These are phyloP conservation scores for Cymodocea nodosa DNA, from an alignment of 116 monocot species.

Conservation along the genomic window DNA sequence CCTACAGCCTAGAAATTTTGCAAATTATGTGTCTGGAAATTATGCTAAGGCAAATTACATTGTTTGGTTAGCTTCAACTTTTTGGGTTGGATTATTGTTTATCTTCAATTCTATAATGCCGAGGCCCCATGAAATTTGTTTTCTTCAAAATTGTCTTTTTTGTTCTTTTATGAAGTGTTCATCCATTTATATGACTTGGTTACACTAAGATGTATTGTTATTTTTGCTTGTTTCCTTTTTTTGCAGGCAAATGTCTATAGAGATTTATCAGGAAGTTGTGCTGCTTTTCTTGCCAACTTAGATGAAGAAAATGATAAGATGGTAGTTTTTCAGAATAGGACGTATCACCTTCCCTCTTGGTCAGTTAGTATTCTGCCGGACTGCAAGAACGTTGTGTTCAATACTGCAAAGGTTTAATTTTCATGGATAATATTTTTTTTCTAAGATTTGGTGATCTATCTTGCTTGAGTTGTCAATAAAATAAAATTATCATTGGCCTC, in stretches of 20 bases:
- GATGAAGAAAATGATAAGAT: constrained; percentile 50
- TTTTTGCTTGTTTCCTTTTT: not conserved
- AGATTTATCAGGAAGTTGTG: constrained; percentile 62
- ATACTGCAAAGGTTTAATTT: constrained; percentile 68
- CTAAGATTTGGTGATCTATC: not conserved
- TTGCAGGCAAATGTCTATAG: constrained; percentile 57
- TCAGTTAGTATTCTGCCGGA: constrained; percentile 89
- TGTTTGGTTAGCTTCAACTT: too few relatives aligned
- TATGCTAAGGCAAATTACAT: too few relatives aligned
- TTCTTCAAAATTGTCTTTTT: not conserved
- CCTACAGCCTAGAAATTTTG: too few relatives aligned
- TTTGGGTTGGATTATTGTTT: too few relatives aligned
- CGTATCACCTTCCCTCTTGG: constrained; percentile 85
- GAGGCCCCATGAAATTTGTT: too few relatives aligned
- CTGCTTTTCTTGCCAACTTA: constrained; percentile 72
- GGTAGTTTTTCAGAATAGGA: constrained; percentile 51
- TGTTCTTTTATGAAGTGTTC: not conserved
- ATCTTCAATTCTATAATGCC: too few relatives aligned
- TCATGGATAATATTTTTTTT: not conserved
- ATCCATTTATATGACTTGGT: not conserved
- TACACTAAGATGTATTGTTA: not conserved
- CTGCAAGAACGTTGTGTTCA: constrained; percentile 80
- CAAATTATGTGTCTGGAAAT: too few relatives aligned
- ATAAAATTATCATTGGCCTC: too few relatives aligned
- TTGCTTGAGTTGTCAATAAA: too few relatives aligned